Evolutionary conservation across 495 filamentous ascomycete genomes (phyloP), one percentile per base, ranked within the genome.

Genomic region (Daldinia loculata): DNA sequence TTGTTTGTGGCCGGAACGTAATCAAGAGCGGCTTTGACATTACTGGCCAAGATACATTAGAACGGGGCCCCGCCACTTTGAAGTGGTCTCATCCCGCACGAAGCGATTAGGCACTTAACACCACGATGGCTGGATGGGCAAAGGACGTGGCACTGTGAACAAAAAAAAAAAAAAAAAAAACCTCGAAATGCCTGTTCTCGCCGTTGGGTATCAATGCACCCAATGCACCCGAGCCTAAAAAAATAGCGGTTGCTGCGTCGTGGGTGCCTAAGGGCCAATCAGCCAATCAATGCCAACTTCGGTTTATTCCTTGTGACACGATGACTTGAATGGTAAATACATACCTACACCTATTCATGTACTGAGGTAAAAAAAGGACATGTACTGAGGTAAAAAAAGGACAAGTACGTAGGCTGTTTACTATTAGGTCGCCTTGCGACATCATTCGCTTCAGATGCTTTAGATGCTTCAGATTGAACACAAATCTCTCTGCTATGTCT

Each of bases 161-260:
- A 36, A 30, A 56, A 68, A 72, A 70, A 65, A 61, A 60, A 22
- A 45, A 32, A 58, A 68, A 72, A 70, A 41, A 34, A 66, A 62
- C 26, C 27, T 62, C 62, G 66, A 67, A 75, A 63, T 65, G 63
- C 69, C 70, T 71, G 72, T 70, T 72, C 63, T 67, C 64, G 61
- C 56, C 66, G 69, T 78, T 78, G 76, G 76, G 76, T 78, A 78
- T 72, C 76, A 76, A 78, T 78, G 76, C 76, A 72, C 74, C 30
- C 50, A 75, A 78, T 78, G 76, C 76, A 72, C 71, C 30, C 50
- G 72, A 71, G 76, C 76, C 76, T 61, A 71, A 77, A 53, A 66
- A 52, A 68, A 52, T 67, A 63, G 68, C 68, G 63, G 56, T 45
- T 55, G 56, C 39, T 74, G 57, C 52, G 51, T 63, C 57, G 60